Percentiles rank a stretch among this genome's conserved stretches.
phyloP scores from a whole-genome alignment of 129 eudicot genomes.

The Pseudognaphalium luteoalbum region DNA sequence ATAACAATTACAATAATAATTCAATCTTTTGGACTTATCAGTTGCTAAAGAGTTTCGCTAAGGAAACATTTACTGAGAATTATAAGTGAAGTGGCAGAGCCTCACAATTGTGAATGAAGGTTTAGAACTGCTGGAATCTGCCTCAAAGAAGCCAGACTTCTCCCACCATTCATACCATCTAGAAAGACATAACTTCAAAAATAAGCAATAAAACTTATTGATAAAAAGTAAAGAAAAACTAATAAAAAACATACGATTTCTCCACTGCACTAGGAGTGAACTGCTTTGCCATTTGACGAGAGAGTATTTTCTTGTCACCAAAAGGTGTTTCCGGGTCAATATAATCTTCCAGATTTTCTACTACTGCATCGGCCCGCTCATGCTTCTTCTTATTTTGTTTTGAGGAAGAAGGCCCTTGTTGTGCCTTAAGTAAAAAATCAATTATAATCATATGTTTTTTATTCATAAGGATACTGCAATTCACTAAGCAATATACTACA shows the following conservation, averaged over 20 bases:
- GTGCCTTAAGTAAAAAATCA: conserved; percentile 48
- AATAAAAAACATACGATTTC: conserved; percentile 58
- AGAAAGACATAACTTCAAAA: conserved; percentile 2
- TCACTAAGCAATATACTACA: neutral
- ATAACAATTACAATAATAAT: conserved; percentile 6
- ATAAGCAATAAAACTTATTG: neutral
- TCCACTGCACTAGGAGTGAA: conserved; percentile 86
- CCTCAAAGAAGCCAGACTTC: conserved; percentile 74
- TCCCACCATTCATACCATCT: conserved; percentile 99
- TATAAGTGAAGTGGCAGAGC: conserved; percentile 19
- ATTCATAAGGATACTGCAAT: neutral
- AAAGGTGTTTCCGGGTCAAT: conserved; percentile 86
- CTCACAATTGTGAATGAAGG: conserved; percentile 85
- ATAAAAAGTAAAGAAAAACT: neutral
- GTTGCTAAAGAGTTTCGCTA: neutral
- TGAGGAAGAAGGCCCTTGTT: conserved; percentile 52
- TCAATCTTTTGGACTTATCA: neutral
- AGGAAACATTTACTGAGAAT: neutral
- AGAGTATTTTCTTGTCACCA: conserved; percentile 84
- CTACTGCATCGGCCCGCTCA: conserved; percentile 54
- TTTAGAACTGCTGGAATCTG: conserved; percentile 77
- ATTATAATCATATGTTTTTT: neutral
- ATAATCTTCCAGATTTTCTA: conserved; percentile 66
- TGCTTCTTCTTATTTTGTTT: conserved; percentile 67
- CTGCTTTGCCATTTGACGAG: conserved; percentile 77